Evolutionary conservation across 768 basidiomycete genomes (phyloP), one percentile per base, ranked within the genome.

Genomic region (Naganishia vaughanmartiniae): DNA sequence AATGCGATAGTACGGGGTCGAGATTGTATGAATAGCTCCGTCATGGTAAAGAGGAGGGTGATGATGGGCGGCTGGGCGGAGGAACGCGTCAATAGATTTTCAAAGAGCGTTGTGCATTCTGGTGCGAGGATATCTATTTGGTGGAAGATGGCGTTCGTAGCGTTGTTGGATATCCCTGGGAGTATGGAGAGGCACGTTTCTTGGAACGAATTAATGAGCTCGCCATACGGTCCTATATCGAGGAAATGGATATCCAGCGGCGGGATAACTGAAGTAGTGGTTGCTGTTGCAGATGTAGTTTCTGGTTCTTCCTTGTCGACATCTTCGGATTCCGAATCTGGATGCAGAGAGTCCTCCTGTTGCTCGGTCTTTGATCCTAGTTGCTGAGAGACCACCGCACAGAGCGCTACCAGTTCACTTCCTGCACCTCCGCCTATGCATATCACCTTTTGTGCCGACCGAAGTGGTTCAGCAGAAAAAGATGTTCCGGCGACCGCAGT

Each of bases 371-470:
- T 31, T 15, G 57, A n/a, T 46, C 48, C 42, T 17, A 33, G 26
- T 26, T 28, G 60, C 19, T 63, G 36, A 24, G 67, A 54, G 39
- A 77, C 66, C 7, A 77, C 39, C 2, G 73, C 75, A 10, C 73
- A 66, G 19, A 77, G 65, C 31, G 80, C 78, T 3, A 80, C 66
- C 3, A 79, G 65, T 58, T 81, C 80, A 12, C 78, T 78, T 26
- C 76, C 79, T 21, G 80, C 79, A 39, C 80, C 80, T 0, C 80
- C 80, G 11, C 80, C 80, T 2, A 81, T 69, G n/a, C 77, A 78
- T 11, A 81, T 51, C 30, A 81, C 74, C 45, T 72, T 54, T 17
- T 26, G 46, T 31, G 54, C 10, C 10, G 60, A 26, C 28, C 17
- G 34, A 36, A 34, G 33, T 36, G 21, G 9, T 24, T 39, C 34